Evolutionary conservation across 176 grass and related monocot species (phyloP), one percentile per base, ranked within the genome.

Genomic region (Puccinellia tenuiflora): DNA sequence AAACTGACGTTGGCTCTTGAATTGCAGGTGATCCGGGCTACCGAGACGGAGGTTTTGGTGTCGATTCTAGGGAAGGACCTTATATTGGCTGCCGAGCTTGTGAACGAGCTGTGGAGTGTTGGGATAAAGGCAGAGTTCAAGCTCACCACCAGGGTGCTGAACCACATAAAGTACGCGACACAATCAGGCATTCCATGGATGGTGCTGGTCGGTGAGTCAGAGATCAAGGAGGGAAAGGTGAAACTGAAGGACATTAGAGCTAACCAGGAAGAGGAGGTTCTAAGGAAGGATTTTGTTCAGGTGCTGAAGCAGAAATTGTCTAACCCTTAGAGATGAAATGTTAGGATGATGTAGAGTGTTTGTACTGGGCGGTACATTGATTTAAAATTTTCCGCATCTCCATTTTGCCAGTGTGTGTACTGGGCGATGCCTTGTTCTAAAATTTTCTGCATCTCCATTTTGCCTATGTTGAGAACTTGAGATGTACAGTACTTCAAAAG

Each of bases 81-180:
- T 20, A 81, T 77, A 47, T 71, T 93, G 66, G 93, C 93, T 3
- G 87, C 96, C 3, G 90, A 91, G 79, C 86, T 94, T 2, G 91
- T 89, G 40, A 88, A 78, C 20, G 87, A 95, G 68, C 60, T 99
- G 75, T 99, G 96, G 96, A 85, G 81, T 81, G 96, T 91, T 68
- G 87, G 92, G 45, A 96, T 99, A 85, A 99, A 95, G 77, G 85
- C 91, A 82, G 92, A 99, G 80, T 95, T 93, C 60, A 93, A 95
- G 61, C 85, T 99, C 55, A 90, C 93, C 26, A 90, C 94, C 21
- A 91, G 89, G 71, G 81, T 92, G 42, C 25, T 21, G 75, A 93
- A 93, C 78, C 92, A 96, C 33, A 89, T 99, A 37, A 90, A 76
- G 39, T 93, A 91, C 20, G 93, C 88, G 0, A 72, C 66, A 8